Base-by-base conservation (phyloP, 108 stramenopile genomes). In the Parietichytrium sp. region DNA sequence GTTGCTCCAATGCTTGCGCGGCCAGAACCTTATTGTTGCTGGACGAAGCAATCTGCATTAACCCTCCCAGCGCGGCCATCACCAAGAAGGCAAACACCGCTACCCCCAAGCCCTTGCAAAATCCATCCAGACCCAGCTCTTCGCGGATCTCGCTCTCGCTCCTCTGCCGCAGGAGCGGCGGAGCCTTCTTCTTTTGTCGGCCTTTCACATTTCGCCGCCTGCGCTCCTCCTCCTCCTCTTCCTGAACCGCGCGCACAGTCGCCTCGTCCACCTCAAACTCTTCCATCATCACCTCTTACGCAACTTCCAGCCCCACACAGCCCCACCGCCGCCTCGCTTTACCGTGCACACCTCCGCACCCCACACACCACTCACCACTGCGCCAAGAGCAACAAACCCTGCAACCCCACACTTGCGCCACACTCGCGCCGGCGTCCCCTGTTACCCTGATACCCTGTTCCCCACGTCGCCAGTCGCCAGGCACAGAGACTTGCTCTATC, bases 81-180 rank as follows among this genome's bases (percentile, higher is more conserved):
- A 6, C 8, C 42, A 42, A 33, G 25, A 45, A 72, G 38, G 25
- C 33, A 6, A 27, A 13, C n/a, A 2, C 61, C 10, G 45, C 42
- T 12, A 72, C 1, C 10, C 33, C 3, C 8, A 38, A 7, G 13
- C 16, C 61, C 6, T 20, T 33, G 15, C 16, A 10, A 8, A 45
- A 6, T 6, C 33, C 38, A 42, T 42, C 42, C 29, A 72, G 61
- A 6, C 61, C 61, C 38, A 72, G 61, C 8, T 72, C 61, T 38
- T 72, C 61, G 42, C 61, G 61, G 45, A 72, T 72, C 20, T 72
- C 61, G 10, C 38, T 45, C 20, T 72, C 61, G 33, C 38, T 45
- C 33, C 61, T 33, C 61, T 72, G 61, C 20, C 61, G 61, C 61
- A 45, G 61, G 18, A 50, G 61, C 16, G 61, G 10, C 61, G 33